Evolutionary conservation across 2,329 filamentous ascomycete species (phyloP).

Genomic region (Fusarium decemcellulare): DNA sequence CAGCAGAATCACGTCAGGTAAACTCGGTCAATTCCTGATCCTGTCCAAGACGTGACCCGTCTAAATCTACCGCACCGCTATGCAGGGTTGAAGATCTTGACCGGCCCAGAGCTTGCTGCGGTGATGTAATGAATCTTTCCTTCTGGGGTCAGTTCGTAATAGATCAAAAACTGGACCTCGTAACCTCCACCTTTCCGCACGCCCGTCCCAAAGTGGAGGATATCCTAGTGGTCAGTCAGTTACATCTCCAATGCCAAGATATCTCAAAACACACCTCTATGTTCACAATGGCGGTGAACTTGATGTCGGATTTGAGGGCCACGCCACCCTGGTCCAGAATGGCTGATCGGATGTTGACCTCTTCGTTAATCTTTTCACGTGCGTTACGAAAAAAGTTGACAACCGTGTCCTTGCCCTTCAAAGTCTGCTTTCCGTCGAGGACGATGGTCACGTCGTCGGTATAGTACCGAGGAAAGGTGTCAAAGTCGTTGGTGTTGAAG

Average conservation of each 20-base stretch:
- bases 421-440: background rate
- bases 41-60: background rate
- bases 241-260: background rate
- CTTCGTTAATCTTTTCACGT: background rate
- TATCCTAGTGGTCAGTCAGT: slow-evolving; percentile 1
- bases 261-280: background rate
- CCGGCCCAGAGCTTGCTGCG: slow-evolving; percentile 2
- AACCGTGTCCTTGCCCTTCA: background rate
- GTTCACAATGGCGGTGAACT: background rate
- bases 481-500: slow-evolving; percentile 5
- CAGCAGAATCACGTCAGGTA: no score
- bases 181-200: slow-evolving; percentile 3
- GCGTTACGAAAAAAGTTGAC: slow-evolving; percentile 4
- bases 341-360: background rate
- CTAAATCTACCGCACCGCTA: background rate
- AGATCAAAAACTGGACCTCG: slow-evolving; percentile 3
- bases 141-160: slow-evolving; percentile 2
- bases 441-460: background rate
- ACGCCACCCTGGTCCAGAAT: background rate
- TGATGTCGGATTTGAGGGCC: background rate
- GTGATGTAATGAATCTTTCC: slow-evolving; percentile 2
- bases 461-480: slow-evolving; percentile 4
- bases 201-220: slow-evolving; percentile 1
- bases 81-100: background rate
- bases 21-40: background rate